phyloP scores from a whole-genome alignment of 2,329 filamentous ascomycete species.

The Sporothrix pallida region DNA sequence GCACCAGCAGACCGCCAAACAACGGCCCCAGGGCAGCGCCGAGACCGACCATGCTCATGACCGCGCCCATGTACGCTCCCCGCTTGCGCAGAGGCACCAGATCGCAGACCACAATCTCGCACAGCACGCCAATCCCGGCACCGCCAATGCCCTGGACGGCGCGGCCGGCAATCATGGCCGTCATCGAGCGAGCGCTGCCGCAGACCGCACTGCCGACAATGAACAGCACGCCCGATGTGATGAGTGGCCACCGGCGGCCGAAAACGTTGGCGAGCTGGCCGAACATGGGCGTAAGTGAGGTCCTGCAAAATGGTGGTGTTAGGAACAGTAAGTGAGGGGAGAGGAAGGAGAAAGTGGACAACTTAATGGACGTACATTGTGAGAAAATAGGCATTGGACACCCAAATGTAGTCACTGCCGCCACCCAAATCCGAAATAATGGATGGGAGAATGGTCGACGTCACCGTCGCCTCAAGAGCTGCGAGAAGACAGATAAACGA shows the following conservation, averaged over 20 bases:
- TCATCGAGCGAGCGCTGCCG: neutral
- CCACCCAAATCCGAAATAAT: neutral
- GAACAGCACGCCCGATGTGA: neutral
- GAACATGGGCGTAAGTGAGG: constrained; percentile 15
- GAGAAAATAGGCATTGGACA: constrained; percentile 14
- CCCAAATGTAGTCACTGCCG: constrained; percentile 12
- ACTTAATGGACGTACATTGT: neutral
- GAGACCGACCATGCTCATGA: constrained; percentile 31
- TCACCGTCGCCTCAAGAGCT: neutral
- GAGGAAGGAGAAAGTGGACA: neutral
- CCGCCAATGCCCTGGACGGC: constrained; percentile 46
- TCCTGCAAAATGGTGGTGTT: neutral
- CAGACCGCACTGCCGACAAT: neutral
- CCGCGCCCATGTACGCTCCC: constrained; percentile 36
- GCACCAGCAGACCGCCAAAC: constrained; percentile 37
- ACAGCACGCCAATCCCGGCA: constrained; percentile 45
- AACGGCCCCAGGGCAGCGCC: constrained; percentile 36
- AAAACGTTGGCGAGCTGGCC: constrained; percentile 28
- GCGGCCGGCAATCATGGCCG: constrained; percentile 42
- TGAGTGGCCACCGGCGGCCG: constrained; percentile 22
- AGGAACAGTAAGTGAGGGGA: neutral
- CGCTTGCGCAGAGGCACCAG: constrained; percentile 38
- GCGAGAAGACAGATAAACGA: constrained; percentile 7
- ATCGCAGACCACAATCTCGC: constrained; percentile 46
- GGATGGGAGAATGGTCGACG: neutral